phyloP scores from a whole-genome alignment of 2,329 filamentous ascomycete species.

The Penicillium psychrosexuale region DNA sequence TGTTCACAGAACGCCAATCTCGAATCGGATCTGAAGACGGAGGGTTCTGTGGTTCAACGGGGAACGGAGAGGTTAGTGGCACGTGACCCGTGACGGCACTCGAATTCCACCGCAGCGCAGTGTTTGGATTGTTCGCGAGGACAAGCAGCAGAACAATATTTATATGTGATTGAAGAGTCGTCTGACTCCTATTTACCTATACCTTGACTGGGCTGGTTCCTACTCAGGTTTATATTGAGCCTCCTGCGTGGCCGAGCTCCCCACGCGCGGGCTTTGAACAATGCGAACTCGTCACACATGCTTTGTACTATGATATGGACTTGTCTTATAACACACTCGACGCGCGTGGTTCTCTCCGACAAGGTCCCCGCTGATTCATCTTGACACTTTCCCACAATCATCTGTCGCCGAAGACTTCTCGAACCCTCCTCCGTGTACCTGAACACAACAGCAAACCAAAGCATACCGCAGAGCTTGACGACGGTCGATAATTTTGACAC shows the following conservation, averaged over 20 bases:
- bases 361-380: not conserved
- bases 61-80: not conserved
- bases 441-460: not conserved
- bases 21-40: constrained; percentile 6
- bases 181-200: not conserved
- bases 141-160: not conserved
- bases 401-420: not conserved
- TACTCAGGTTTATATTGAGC: constrained; percentile 1
- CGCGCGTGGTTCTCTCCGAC: not conserved
- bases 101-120: constrained; percentile 2
- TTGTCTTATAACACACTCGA: not conserved
- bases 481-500: not conserved
- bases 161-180: not conserved
- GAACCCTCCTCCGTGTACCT: not conserved
- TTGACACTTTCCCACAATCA: not conserved
- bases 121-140: not conserved
- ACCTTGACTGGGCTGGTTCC: constrained; percentile 3
- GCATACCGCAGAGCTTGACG: not conserved
- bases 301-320: constrained; percentile 3
- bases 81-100: constrained; percentile 12
- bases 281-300: constrained; percentile 8
- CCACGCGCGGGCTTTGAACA: not conserved
- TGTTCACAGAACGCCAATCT: constrained; percentile 12
- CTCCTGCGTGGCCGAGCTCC: not conserved
- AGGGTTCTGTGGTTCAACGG: constrained; percentile 8